Base-by-base conservation (phyloP, 1,284 basidiomycete genomes). In the Pseudozyma hubeiensis region DNA sequence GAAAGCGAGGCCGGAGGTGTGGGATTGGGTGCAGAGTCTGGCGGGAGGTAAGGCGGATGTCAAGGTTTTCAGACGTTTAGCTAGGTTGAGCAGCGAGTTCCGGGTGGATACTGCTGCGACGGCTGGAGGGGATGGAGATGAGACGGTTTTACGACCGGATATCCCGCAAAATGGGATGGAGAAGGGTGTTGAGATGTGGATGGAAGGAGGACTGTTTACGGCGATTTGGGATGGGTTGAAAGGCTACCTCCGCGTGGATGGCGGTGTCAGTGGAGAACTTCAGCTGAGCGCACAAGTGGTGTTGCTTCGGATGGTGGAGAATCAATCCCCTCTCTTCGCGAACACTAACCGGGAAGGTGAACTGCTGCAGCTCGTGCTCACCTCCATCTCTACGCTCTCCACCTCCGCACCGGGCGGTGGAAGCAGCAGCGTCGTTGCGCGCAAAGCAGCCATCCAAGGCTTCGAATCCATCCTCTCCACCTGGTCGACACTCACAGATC, bases 1-100 rank as follows among this genome's bases (percentile, higher is more conserved):
- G 7, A 79, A 77, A 52, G 47, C 53, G 1, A 67, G 59, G 29
- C 76, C 79, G 1, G 78, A 81, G 45, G 54, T 69, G 10, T 56
- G 51, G 49, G 30, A 37, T 4, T 81, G 76, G 76, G 60, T 81
- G 2, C 40, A 33, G 17, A 64, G 70, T 24, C 53, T 81, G 10
- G 8, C 41, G 1, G 24, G 17, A 3, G 58, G 63, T 1, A 47
- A 45, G 1, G 80, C 80, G 3, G 75, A 75, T 47, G 24, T 78
- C 24, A 19, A 54, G 3, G 50, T 47, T 0, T 81, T 79, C 40
- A 48, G 62, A 14, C 37, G 71, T 5, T 61, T 81, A 0, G 73
- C 67, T 5, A 47, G 61, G 44, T 60, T 81, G 13, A 63, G 56
- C 8, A 53, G 46, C 3, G 77, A 81, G 8, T 78, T 74, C 64